Evolutionary conservation across 768 basidiomycete genomes (phyloP).

Genomic region (Suillus plorans): DNA sequence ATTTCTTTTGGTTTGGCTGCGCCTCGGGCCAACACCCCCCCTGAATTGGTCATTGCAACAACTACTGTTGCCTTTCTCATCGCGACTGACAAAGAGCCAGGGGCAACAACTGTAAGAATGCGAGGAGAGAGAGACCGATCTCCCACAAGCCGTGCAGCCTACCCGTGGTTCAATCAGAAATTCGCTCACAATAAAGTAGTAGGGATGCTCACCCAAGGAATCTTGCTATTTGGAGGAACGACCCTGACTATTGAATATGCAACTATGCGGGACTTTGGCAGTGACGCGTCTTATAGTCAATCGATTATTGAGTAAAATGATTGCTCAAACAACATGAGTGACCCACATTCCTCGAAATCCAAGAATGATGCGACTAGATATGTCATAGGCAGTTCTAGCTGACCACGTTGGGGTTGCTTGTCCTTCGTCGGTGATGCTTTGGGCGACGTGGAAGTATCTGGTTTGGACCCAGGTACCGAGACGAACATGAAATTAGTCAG

Average conservation of each 20-base stretch:
- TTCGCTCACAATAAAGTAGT: conserved; percentile 19
- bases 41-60: conserved; percentile 47
- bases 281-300: conserved; percentile 26
- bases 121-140: conserved; percentile 44
- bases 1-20: conserved; percentile 36
- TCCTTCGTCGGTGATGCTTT: conserved; percentile 30
- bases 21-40: conserved; percentile 39
- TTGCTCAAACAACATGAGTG: conserved; percentile 20
- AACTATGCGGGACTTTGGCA: conserved; percentile 38
- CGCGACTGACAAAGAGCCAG: conserved; percentile 31
- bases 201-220: conserved; percentile 40
- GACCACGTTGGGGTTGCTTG: conserved; percentile 18
- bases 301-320: conserved; percentile 38
- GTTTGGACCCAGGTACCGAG: conserved; percentile 33
- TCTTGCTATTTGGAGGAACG: conserved; percentile 26
- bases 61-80: conserved; percentile 38
- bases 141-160: conserved; percentile 26
- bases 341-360: conserved; percentile 64
- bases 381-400: conserved; percentile 32
- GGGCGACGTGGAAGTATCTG: conserved; percentile 24
- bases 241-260: conserved; percentile 34
- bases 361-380: conserved; percentile 54
- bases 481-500: conserved; percentile 50
- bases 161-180: conserved; percentile 15
- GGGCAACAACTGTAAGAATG: conserved; percentile 46